A percentile compares a stretch with the other conserved stretches of the same genome.
Evolutionary conservation across 768 basidiomycete genomes (phyloP).

Genomic region (Sistotremastrum niveocremeum): DNA sequence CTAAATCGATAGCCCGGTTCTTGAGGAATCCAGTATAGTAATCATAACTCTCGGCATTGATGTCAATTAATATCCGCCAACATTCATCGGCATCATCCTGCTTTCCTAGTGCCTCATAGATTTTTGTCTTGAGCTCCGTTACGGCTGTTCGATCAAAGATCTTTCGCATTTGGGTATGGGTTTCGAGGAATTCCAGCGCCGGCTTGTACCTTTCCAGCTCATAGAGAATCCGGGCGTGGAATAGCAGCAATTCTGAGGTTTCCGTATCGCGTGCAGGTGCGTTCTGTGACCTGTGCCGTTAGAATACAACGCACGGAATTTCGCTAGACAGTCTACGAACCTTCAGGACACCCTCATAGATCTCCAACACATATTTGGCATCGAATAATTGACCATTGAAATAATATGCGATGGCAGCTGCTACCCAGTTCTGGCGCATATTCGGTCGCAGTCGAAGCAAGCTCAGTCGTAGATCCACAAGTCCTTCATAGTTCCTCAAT

Average conservation of each 20-base stretch:
- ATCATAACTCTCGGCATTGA: slow-evolving; percentile 71
- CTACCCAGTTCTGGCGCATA: slow-evolving; percentile 81
- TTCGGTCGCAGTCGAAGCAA: slow-evolving; percentile 72
- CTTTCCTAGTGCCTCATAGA: slow-evolving; percentile 44
- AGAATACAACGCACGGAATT: neutral
- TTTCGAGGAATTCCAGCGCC: slow-evolving; percentile 35
- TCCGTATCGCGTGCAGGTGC: slow-evolving; percentile 70
- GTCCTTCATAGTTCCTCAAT: slow-evolving; percentile 60
- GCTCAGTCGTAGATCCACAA: slow-evolving; percentile 71
- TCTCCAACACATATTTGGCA: slow-evolving; percentile 58
- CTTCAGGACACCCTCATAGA: slow-evolving; percentile 60
- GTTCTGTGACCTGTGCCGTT: slow-evolving; percentile 30
- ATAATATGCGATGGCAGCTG: slow-evolving; percentile 77
- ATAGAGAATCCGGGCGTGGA: slow-evolving; percentile 61
- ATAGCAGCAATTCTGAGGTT: slow-evolving; percentile 70
- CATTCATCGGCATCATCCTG: slow-evolving; percentile 63
- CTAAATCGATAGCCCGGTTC: slow-evolving; percentile 50
- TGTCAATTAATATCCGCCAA: slow-evolving; percentile 70
- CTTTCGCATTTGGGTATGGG: slow-evolving; percentile 44
- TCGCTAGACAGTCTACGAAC: slow-evolving; percentile 22
- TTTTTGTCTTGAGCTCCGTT: slow-evolving; percentile 29
- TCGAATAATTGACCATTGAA: slow-evolving; percentile 62
- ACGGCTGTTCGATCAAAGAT: slow-evolving; percentile 63
- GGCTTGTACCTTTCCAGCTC: slow-evolving; percentile 34
- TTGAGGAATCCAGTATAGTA: slow-evolving; percentile 68